Evolutionary conservation across 2,329 filamentous ascomycete species (phyloP).

Genomic region (Ceratocystis cacaofunesta): DNA sequence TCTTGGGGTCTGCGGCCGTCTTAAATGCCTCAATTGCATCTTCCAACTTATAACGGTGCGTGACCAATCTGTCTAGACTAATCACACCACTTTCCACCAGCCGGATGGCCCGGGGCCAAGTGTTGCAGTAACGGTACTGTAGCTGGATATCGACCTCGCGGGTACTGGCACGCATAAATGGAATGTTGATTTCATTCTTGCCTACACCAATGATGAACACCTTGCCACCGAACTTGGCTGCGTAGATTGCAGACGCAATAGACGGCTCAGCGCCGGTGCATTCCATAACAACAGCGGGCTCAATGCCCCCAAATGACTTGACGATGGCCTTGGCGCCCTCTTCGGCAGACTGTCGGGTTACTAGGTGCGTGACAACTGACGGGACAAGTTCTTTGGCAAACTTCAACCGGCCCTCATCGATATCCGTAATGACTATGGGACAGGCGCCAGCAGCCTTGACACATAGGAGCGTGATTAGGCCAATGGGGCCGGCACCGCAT

Average conservation of each 20-base stretch:
- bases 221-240: slow-evolving; percentile 86
- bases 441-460: slow-evolving; percentile 74
- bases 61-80: slow-evolving; percentile 67
- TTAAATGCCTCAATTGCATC: slow-evolving; percentile 82
- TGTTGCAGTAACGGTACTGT: slow-evolving; percentile 93
- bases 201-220: slow-evolving; percentile 95
- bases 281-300: slow-evolving; percentile 72
- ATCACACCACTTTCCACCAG: slow-evolving; percentile 74
- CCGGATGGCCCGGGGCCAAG: slow-evolving; percentile 85
- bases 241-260: slow-evolving; percentile 74
- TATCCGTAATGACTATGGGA: slow-evolving; percentile 86
- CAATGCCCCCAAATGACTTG: slow-evolving; percentile 55
- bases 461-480: slow-evolving; percentile 75
- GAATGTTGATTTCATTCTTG: slow-evolving; percentile 87
- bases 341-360: slow-evolving; percentile 50
- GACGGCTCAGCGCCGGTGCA: slow-evolving; percentile 91
- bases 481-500: slow-evolving; percentile 88
- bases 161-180: slow-evolving; percentile 85
- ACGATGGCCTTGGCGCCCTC: slow-evolving; percentile 56
- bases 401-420: slow-evolving; percentile 67
- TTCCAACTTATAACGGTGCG: slow-evolving; percentile 73
- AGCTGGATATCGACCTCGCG: slow-evolving; percentile 90
- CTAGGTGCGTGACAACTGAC: slow-evolving; percentile 64
- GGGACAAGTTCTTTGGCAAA: slow-evolving; percentile 79
- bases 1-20: slow-evolving; percentile 74